These are phyloP conservation scores for Rhynchospora pubera DNA, from an alignment of 176 grass and related monocot genomes.

Conservation along the genomic window DNA sequence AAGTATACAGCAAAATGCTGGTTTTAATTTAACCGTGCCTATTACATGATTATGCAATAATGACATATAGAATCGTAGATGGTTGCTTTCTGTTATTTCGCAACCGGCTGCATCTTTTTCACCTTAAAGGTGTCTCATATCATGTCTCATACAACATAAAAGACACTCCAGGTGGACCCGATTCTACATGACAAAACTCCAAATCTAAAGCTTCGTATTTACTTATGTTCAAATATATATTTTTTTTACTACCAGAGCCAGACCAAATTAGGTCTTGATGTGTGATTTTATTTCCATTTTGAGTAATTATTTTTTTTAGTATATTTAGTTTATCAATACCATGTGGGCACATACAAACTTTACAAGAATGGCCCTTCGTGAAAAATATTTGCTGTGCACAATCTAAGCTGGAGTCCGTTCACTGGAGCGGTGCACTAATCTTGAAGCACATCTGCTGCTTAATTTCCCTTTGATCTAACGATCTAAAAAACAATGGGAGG, in stretches of 20 bases:
- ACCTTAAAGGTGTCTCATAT: too few relatives aligned
- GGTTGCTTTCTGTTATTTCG: too few relatives aligned
- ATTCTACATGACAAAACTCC: background rate
- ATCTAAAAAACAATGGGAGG: background rate
- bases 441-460: background rate
- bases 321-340: background rate
- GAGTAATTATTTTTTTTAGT: too few relatives aligned
- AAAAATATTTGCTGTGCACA: background rate
- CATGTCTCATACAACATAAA: too few relatives aligned
- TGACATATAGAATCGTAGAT: too few relatives aligned
- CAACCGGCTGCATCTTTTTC: too few relatives aligned
- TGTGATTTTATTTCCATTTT: background rate
- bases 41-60: too few relatives aligned
- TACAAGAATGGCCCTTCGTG: background rate
- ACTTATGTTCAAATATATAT: too few relatives aligned
- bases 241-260: too few relatives aligned
- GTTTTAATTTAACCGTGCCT: too few relatives aligned
- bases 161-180: slow-evolving; percentile 8
- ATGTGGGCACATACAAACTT: background rate
- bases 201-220: background rate
- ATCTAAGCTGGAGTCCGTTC: background rate
- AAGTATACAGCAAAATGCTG: too few relatives aligned
- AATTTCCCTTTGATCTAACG: background rate
- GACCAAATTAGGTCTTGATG: background rate
- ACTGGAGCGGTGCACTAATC: background rate